Conservation (phyloP, 2,329 filamentous ascomycete genomes). For the Coleophoma eucalyptorum region DNA sequence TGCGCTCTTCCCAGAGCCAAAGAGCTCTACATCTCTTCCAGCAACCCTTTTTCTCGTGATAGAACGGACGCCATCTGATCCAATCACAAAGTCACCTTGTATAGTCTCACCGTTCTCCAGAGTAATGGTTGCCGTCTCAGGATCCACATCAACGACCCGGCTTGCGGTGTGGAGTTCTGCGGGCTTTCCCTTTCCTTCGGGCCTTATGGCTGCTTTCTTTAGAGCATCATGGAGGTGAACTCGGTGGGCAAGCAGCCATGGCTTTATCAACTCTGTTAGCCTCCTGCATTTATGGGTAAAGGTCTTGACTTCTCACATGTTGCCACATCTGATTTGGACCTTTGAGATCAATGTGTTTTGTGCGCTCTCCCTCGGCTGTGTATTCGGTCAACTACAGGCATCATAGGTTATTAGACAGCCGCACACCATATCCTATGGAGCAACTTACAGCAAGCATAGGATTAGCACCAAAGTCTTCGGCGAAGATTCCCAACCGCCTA, state of each 20-base stretch:
- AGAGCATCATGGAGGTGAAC: constrained; percentile 48
- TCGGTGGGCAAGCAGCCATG: constrained; percentile 50
- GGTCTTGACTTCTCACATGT: constrained; percentile 18
- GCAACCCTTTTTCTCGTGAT: background rate
- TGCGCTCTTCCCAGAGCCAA: constrained; percentile 13
- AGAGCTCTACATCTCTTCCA: background rate
- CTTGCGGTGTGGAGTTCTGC: constrained; percentile 36
- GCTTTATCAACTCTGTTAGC: constrained; percentile 1
- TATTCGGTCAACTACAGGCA: background rate
- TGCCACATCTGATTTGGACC: constrained; percentile 39
- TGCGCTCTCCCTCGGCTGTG: background rate
- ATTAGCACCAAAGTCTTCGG: constrained; percentile 34
- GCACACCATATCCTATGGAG: background rate
- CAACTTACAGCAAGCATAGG: constrained; percentile 4
- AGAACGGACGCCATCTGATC: constrained; percentile 46
- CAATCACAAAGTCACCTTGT: constrained; percentile 46
- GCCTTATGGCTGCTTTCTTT: constrained; percentile 39
- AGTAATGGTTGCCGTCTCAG: constrained; percentile 34
- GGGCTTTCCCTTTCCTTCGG: constrained; percentile 30
- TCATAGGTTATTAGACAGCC: background rate
- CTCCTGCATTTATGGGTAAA: background rate
- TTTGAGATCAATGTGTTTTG: constrained; percentile 28
- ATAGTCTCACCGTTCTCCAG: constrained; percentile 40
- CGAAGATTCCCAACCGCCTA: constrained; percentile 36
- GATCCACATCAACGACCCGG: constrained; percentile 39